Conservation (phyloP, 2,329 filamentous ascomycete genomes). For the Cytospora paraplurivora region DNA sequence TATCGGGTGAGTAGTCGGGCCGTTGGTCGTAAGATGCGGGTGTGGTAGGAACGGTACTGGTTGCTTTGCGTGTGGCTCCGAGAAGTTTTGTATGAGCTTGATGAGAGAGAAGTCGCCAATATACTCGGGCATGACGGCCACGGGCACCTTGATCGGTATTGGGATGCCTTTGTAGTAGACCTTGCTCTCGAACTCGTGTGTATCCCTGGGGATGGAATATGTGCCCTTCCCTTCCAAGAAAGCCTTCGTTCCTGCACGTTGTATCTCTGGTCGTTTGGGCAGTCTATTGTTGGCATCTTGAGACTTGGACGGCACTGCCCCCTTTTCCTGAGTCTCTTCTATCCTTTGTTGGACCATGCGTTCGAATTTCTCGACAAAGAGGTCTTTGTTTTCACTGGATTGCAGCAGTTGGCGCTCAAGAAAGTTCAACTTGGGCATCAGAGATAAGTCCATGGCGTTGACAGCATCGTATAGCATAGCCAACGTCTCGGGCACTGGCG, state of each 20-base stretch:
- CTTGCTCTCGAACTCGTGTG: constrained; percentile 94
- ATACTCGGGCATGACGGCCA: constrained; percentile 89
- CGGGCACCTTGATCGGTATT: constrained; percentile 94
- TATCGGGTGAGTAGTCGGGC: constrained; percentile 86
- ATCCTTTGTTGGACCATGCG: constrained; percentile 86
- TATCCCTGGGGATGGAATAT: constrained; percentile 85
- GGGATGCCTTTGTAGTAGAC: constrained; percentile 96
- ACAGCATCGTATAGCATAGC: constrained; percentile 88
- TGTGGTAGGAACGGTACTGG: constrained; percentile 85
- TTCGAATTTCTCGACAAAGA: constrained; percentile 98
- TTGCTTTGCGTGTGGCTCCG: constrained; percentile 75
- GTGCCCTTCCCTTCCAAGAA: constrained; percentile 63
- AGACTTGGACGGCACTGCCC: constrained; percentile 34
- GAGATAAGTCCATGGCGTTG: constrained; percentile 93
- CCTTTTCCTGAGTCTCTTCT: constrained; percentile 58
- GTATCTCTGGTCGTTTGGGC: constrained; percentile 51
- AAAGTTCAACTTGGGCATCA: constrained; percentile 83
- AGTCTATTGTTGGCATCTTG: constrained; percentile 53
- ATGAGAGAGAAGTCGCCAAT: constrained; percentile 97
- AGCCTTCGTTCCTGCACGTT: constrained; percentile 64
- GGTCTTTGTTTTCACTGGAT: constrained; percentile 88
- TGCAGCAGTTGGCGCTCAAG: constrained; percentile 86
- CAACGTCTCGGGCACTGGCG: constrained; percentile 83
- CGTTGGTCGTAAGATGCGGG: constrained; percentile 90
- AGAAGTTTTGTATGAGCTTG: constrained; percentile 95